Base-by-base conservation (phyloP, 805 yeast species). In the Saccharomycopsis lassenensis region DNA sequence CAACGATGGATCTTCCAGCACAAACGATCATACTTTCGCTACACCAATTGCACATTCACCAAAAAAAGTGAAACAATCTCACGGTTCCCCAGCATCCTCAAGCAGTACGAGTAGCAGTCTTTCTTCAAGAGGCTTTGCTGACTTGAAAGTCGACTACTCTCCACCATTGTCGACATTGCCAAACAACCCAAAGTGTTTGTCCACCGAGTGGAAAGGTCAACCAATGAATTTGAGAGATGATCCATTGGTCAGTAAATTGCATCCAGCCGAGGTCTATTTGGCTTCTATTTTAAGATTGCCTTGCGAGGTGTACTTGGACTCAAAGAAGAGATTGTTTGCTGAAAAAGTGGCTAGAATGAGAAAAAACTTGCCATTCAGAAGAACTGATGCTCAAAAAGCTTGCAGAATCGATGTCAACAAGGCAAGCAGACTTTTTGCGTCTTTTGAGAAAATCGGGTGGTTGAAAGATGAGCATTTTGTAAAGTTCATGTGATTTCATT, bases 381-480 rank as follows among this genome's bases (percentile, higher is more conserved):
- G 96, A 60, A 91, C 97, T 0, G 98, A 89, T 58, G 94, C 96
- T 5, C 97, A 89, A 59, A 91, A 91, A 63, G 95, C 96, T 4
- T 89, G 97, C 57, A 74, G 94, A 46, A 87, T 91, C 47, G 97
- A 91, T 57, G 97, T 89, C 30, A 91, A 91, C 58, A 91, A 91
- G 58, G 96, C 96, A 2, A 79, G 93, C 33, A 71, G 95, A 47
- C 63, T 89, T 37, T 89, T 73, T 61, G 93, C 89, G 19, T 85
- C 95, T 16, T 91, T 74, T 53, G 94, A 89, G 56, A 74, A 73
- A 55, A 89, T 82, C 31, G 96, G 96, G 28, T 84, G 96, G 89
- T 74, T 89, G 46, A 69, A 82, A 10, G 95, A 89, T 56, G 59
- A 63, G 15, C 72, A 76, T 58, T 85, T 85, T 56, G 57, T 54